phyloP scores from a whole-genome alignment of 805 yeast genomes.

The Wickerhamiella slavikovae region DNA sequence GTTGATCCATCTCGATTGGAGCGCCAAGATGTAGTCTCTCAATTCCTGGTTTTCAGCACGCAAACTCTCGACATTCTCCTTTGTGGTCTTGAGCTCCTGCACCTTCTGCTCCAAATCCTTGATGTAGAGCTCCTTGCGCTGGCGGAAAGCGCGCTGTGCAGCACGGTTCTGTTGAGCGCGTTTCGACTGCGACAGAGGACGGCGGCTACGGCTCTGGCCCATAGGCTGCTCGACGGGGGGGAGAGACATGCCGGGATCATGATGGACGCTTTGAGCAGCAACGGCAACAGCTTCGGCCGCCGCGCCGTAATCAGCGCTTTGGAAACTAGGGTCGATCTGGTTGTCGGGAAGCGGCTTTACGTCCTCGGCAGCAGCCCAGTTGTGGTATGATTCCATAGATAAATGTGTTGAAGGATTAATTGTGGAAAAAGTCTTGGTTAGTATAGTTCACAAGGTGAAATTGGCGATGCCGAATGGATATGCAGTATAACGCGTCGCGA shows the following conservation, averaged over 20 bases:
- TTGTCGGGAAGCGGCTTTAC: constrained; percentile 12
- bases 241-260: constrained; percentile 11
- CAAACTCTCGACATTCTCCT: constrained; percentile 44
- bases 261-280: constrained; percentile 13
- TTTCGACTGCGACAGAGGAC: constrained; percentile 41
- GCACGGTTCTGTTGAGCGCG: constrained; percentile 83
- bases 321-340: constrained; percentile 15
- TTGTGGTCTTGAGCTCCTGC: constrained; percentile 37
- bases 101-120: constrained; percentile 61
- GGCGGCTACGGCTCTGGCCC: constrained; percentile 14
- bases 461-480: not conserved
- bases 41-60: constrained; percentile 50
- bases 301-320: constrained; percentile 14
- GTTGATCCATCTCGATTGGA: constrained; percentile 48
- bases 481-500: no score
- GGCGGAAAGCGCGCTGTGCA: constrained; percentile 83
- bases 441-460: not conserved
- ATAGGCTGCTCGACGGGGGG: constrained; percentile 15
- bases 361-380: constrained; percentile 13
- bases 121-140: constrained; percentile 61
- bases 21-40: constrained; percentile 48
- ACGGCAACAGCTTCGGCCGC: constrained; percentile 16
- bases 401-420: not conserved
- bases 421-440: not conserved
- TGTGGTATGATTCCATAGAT: constrained; percentile 13